These are phyloP conservation scores for Stenogyne calaminthoides DNA, from an alignment of 305 asterid genomes.

Conservation along the genomic window DNA sequence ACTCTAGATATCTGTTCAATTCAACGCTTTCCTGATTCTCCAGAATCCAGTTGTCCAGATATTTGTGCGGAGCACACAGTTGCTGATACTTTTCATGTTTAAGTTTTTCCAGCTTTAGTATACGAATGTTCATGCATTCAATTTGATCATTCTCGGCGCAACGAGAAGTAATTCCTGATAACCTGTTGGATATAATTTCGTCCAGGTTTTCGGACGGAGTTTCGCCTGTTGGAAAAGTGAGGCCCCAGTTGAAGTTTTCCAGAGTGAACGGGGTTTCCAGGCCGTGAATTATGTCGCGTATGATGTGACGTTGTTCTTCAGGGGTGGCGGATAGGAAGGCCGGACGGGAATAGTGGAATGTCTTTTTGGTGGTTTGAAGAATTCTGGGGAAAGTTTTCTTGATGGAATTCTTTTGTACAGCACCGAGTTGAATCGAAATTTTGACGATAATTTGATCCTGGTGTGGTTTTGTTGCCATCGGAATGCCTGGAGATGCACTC, in stretches of 20 bases:
- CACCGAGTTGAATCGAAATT: not conserved
- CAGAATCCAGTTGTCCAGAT: too few species aligned
- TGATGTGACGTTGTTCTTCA: not conserved
- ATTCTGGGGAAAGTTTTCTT: not conserved
- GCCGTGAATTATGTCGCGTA: not conserved
- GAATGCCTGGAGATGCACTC: not conserved
- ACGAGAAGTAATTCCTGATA: too few species aligned
- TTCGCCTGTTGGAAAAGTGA: too few species aligned
- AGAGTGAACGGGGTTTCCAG: conserved; percentile 16
- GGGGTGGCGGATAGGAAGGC: not conserved
- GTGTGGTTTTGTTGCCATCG: not conserved
- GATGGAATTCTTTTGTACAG: not conserved
- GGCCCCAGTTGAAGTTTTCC: conserved; percentile 25
- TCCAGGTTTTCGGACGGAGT: too few species aligned
- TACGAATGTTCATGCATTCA: too few species aligned
- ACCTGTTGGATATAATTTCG: too few species aligned
- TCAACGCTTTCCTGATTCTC: not conserved
- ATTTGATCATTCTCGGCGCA: too few species aligned
- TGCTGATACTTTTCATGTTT: too few species aligned
- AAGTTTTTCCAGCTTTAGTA: too few species aligned
- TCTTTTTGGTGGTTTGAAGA: not conserved
- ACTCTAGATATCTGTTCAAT: not conserved
- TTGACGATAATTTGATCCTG: not conserved
- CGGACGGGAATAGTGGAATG: not conserved
- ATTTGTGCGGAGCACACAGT: not conserved